phyloP scores from a whole-genome alignment of 306 rosid species.

The Glycine soja region DNA sequence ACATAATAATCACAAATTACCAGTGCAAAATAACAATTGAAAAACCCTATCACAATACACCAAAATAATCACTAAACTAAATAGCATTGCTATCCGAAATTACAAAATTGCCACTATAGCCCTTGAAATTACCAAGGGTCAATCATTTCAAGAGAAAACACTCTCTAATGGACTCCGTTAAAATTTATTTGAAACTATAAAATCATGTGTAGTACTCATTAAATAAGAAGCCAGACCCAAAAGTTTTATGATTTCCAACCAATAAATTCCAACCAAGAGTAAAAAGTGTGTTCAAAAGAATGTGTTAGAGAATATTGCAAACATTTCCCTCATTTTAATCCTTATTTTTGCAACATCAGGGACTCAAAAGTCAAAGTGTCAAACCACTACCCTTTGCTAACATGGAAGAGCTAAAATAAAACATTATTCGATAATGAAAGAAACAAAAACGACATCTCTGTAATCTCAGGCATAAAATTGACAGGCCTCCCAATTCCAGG shows the following conservation, averaged over 20 bases:
- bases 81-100: not conserved
- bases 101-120: not conserved
- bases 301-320: not conserved
- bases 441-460: not conserved
- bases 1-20: conserved; percentile 2
- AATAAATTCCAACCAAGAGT: not conserved
- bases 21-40: conserved; percentile 17
- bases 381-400: not conserved
- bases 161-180: not conserved
- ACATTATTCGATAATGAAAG: not conserved
- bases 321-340: not conserved
- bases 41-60: not conserved
- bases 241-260: not conserved
- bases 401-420: not conserved
- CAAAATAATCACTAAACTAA: not conserved
- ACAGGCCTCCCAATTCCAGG: not conserved
- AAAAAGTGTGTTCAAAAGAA: too few species aligned
- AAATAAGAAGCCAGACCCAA: not conserved
- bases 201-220: too few species aligned
- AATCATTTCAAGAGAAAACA: not conserved
- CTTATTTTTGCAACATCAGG: not conserved
- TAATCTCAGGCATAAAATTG: not conserved
- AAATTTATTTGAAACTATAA: not conserved
- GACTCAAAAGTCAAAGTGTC: not conserved
- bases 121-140: conserved; percentile 6